Evolutionary conservation across 2,329 filamentous ascomycete genomes (phyloP).

Genomic region (Seiridium cupressi): DNA sequence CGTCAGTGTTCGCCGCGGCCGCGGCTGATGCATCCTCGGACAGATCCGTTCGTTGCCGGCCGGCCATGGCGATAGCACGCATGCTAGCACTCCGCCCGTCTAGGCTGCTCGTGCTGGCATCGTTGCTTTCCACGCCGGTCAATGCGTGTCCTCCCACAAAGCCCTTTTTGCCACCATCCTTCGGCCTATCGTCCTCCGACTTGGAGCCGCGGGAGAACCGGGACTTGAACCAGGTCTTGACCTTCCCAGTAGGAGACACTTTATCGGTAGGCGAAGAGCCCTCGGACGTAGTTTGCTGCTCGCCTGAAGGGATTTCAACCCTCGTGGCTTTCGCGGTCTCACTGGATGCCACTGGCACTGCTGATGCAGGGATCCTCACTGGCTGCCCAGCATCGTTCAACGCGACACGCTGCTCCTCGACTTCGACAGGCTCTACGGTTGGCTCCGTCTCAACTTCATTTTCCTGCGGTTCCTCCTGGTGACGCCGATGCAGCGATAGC

Average conservation of each 20-base stretch:
- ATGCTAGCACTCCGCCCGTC: conserved; percentile 41
- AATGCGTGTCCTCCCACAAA: conserved; percentile 53
- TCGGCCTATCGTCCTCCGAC: conserved; percentile 31
- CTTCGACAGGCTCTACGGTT: conserved; percentile 13
- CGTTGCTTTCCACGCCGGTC: conserved; percentile 36
- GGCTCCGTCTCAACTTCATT: conserved; percentile 12
- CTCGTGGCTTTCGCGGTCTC: neutral
- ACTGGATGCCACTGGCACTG: conserved; percentile 8
- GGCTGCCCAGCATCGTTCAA: conserved; percentile 22
- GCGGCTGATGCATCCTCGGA: conserved; percentile 17
- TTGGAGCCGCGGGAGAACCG: conserved; percentile 46
- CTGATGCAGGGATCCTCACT: conserved; percentile 13
- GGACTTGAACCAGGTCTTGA: conserved; percentile 56
- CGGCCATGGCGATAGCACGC: conserved; percentile 45
- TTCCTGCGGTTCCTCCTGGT: conserved; percentile 15
- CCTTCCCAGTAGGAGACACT: conserved; percentile 20
- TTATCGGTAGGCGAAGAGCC: conserved; percentile 14
- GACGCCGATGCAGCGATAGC: neutral
- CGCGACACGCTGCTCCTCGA: conserved; percentile 11
- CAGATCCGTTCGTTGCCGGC: conserved; percentile 25
- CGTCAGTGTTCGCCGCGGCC: conserved; percentile 16
- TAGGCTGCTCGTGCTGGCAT: conserved; percentile 43
- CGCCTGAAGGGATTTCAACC: conserved; percentile 9
- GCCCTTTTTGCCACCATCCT: conserved; percentile 27
- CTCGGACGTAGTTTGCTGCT: conserved; percentile 12